Evolutionary conservation across 2,329 filamentous ascomycete genomes (phyloP).

Genomic region (Paraconiothyrium brasiliense): DNA sequence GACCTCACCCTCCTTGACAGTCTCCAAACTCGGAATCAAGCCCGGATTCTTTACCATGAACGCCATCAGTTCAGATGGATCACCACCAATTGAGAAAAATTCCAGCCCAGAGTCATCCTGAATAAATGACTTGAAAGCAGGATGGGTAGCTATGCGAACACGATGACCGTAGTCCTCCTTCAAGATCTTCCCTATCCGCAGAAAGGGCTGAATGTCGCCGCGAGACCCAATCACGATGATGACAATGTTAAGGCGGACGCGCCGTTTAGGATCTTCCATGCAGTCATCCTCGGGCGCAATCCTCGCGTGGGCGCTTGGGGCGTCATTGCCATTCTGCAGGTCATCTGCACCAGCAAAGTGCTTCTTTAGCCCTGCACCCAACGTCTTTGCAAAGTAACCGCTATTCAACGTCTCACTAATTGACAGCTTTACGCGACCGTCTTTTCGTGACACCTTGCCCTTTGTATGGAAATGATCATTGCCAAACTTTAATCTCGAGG

Average conservation of each 20-base stretch:
- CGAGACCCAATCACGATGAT: constrained; percentile 85
- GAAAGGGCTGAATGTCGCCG: constrained; percentile 82
- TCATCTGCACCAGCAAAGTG: constrained; percentile 55
- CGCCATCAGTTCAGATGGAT: constrained; percentile 83
- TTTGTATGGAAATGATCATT: constrained; percentile 73
- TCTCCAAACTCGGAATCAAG: constrained; percentile 77
- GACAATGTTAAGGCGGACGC: constrained; percentile 76
- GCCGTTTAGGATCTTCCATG: constrained; percentile 43
- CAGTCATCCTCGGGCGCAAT: constrained; percentile 45
- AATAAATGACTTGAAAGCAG: constrained; percentile 79
- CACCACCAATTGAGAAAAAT: constrained; percentile 82
- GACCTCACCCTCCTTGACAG: constrained; percentile 77
- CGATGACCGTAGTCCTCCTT: constrained; percentile 76
- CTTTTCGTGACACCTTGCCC: constrained; percentile 71
- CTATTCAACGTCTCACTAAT: constrained; percentile 74
- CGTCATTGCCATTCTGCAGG: constrained; percentile 32
- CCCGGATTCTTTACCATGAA: constrained; percentile 89
- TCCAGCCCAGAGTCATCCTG: constrained; percentile 76
- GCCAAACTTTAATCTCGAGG: constrained; percentile 66
- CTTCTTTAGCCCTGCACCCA: constrained; percentile 70
- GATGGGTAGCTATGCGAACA: constrained; percentile 81
- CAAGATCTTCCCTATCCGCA: constrained; percentile 77
- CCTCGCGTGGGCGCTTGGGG: constrained; percentile 24
- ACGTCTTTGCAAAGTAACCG: constrained; percentile 77
- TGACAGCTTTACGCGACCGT: constrained; percentile 76